Percentiles rank a stretch among this genome's conserved stretches.
Conservation (phyloP, 805 yeast species). For the Lipomyces lipofer region DNA sequence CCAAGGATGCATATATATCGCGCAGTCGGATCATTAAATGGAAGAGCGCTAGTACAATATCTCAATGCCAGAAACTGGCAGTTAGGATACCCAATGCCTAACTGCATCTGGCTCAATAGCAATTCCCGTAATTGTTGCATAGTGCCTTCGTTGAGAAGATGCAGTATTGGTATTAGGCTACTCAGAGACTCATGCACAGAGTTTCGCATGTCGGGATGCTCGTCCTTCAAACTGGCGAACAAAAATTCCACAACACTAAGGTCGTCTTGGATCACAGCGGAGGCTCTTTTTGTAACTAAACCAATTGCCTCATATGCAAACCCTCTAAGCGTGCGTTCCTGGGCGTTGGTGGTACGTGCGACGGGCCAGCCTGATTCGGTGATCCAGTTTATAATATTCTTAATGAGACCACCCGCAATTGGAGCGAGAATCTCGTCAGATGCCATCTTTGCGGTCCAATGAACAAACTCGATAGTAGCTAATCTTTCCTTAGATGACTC, state of each 20-base stretch:
- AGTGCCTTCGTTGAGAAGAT: conserved; percentile 36
- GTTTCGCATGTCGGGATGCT: conserved; percentile 59
- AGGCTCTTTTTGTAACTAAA: conserved; percentile 43
- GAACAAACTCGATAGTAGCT: conserved; percentile 61
- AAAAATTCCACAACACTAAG: conserved; percentile 61
- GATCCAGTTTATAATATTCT: conserved; percentile 31
- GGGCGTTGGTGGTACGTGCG: conserved; percentile 8
- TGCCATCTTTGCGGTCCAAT: conserved; percentile 52
- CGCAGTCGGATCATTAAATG: conserved; percentile 67
- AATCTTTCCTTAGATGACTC: conserved; percentile 54
- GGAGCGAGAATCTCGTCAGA: conserved; percentile 34
- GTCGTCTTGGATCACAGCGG: conserved; percentile 44
- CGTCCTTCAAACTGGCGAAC: conserved; percentile 68
- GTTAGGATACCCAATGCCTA: conserved; percentile 47
- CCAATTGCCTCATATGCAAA: conserved; percentile 80
- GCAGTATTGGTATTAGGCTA: conserved; percentile 53
- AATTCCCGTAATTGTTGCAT: conserved; percentile 47
- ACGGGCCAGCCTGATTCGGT: conserved; percentile 40
- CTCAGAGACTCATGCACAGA: conserved; percentile 73
- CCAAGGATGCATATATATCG: conserved; percentile 70
- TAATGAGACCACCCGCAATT: conserved; percentile 26
- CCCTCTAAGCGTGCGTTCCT: conserved; percentile 49
- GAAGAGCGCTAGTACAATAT: conserved; percentile 61
- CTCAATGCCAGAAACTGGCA: conserved; percentile 66
- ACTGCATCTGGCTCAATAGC: conserved; percentile 43